Percentiles rank a stretch among this genome's conserved stretches.
Evolutionary conservation across 1,139 yeast genomes (phyloP).

Genomic region (Yamadazyma friedrichii): DNA sequence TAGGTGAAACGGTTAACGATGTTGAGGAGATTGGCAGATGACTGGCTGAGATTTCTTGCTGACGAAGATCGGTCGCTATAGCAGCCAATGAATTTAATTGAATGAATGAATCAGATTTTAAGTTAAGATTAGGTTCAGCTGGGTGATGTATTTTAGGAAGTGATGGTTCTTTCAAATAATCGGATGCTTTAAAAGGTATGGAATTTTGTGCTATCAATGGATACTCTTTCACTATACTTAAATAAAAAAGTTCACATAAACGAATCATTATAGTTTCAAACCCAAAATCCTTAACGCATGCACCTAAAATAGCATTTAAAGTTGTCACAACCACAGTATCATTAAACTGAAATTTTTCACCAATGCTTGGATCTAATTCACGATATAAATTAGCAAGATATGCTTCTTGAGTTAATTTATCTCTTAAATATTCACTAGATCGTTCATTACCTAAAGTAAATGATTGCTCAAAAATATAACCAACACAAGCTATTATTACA

Average conservation of each 20-base stretch:
- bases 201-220: constrained; percentile 55
- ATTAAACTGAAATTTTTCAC: constrained; percentile 20
- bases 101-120: constrained; percentile 16
- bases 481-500: constrained; percentile 52
- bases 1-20: constrained; percentile 8
- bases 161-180: constrained; percentile 7
- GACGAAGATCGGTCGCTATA: constrained; percentile 36
- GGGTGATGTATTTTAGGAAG: constrained; percentile 4
- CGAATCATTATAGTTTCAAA: constrained; percentile 64
- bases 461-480: constrained; percentile 61
- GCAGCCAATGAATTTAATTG: constrained; percentile 37
- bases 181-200: constrained; percentile 24
- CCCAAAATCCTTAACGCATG: constrained; percentile 76
- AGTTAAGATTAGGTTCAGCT: background rate
- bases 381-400: constrained; percentile 50
- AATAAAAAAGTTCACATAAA: constrained; percentile 66
- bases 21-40: constrained; percentile 4
- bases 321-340: constrained; percentile 52
- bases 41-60: constrained; percentile 12
- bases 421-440: constrained; percentile 57
- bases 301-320: constrained; percentile 62
- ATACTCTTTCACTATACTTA: constrained; percentile 59
- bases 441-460: constrained; percentile 25
- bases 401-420: constrained; percentile 45
- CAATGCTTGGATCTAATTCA: constrained; percentile 47